Evolutionary conservation across 2,329 filamentous ascomycete species (phyloP), one percentile per base, ranked within the genome.

Genomic region (Xylariaceae sp.): DNA sequence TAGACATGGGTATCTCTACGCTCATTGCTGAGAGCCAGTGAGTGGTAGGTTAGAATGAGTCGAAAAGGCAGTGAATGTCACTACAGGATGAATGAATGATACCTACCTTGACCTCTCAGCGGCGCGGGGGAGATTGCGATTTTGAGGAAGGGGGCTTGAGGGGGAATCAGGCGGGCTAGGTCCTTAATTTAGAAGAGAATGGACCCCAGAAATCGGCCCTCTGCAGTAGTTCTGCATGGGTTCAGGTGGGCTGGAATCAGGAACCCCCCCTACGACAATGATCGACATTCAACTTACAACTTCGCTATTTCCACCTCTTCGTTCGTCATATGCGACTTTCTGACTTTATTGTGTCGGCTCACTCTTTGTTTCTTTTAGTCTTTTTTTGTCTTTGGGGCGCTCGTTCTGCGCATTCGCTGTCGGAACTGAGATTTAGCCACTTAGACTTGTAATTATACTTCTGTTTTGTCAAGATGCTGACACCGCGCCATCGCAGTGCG

Each of bases 381-480:
- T 28, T 12, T 37, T 43, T 56, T 23, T 47, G 24, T 7, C n/a
- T 7, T 36, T 40, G 9, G 16, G 4, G 31, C 41, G 41, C 54
- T 53, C 19, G 24, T 9, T 57, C 31, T 41, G 28, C 40, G 16
- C 29, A 41, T 37, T 31, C 21, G 48, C 44, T 40, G n/a, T 44
- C 24, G n/a, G 33, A 34, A 28, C 24, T 6, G 24, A n/a, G 12
- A 14, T 17, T n/a, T 12, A 24, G 39, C 50, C 40, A 34, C 47
- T 50, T 33, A 46, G 45, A 56, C 44, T 17, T 23, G 23, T 19
- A 45, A 14, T 21, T 19, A 29, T 31, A 17, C 53, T 43, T 41
- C 49, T n/a, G 28, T 23, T 34, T 41, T 26, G 28, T 56, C 56
- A 67, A 55, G 36, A 68, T 69, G 63, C 67, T 67, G 50, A 70